Base-by-base conservation (phyloP, 257 asterid genomes). In the Linderniella brevidens region DNA sequence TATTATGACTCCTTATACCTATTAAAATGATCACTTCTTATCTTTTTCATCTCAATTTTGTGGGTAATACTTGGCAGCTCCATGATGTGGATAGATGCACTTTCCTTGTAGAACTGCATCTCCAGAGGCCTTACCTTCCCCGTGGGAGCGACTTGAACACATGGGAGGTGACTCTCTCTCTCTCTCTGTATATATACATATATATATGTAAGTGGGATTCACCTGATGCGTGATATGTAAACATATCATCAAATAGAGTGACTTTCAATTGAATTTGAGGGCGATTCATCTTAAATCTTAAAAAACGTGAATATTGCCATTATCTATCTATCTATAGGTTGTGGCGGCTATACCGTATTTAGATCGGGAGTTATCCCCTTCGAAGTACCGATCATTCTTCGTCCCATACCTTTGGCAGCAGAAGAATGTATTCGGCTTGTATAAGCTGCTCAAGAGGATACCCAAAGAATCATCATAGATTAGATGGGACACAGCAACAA, bases 281-380 rank as follows among this genome's bases (percentile, higher is more conserved):
- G 18, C 60, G 17, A n/a, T 41, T 58, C n/a, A 37, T 41, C 56
- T 49, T 49, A 32, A 38, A 46, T 56, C 46, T n/a, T 52, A 54
- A 48, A 44, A 12, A 14, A 51, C 63, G 48, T 12, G n/a, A n/a
- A n/a, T n/a, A n/a, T n/a, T n/a, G n/a, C n/a, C n/a, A n/a, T n/a
- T n/a, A n/a, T n/a, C n/a, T n/a, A n/a, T n/a, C n/a, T 10, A 19
- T 16, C 4, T 5, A 19, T 78, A 81, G 94, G 84, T 57, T 4
- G 87, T 84, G 64, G 98, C 94, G 38, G 98, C 86, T 53, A 58
- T 88, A 25, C 98, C 77, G 15, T 88, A 84, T 69, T 75, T 88
- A 48, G 98, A 81, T 46, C 71, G 96, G 14, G 98, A 90, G 67
- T 59, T 84, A 73, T 90, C 98, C 7, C 98, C 98, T 48, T 73